Percentiles rank a stretch among this genome's conserved stretches.
Conservation (phyloP, 805 yeast genomes). For the Saccharomyces paradoxus region DNA sequence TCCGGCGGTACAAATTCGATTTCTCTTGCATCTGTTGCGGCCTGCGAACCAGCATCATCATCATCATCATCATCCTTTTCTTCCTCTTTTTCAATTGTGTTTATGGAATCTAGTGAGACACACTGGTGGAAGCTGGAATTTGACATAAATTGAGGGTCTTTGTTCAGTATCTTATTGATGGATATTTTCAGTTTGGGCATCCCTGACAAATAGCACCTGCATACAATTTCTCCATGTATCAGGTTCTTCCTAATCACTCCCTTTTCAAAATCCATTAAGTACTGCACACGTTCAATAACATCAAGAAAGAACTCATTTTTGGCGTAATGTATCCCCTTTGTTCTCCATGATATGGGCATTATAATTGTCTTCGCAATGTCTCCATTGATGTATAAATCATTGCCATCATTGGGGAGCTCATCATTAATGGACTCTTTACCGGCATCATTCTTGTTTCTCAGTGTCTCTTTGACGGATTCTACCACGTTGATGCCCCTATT, state of each 20-base stretch:
- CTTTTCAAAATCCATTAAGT: conserved; percentile 52
- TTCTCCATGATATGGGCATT: conserved; percentile 81
- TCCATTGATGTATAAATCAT: conserved; percentile 47
- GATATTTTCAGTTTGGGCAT: conserved; percentile 82
- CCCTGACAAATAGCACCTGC: conserved; percentile 75
- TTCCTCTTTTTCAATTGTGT: not conserved
- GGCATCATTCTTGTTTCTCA: not conserved
- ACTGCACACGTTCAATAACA: conserved; percentile 65
- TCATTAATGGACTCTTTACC: not conserved
- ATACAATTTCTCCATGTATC: conserved; percentile 62
- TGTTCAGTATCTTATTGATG: conserved; percentile 53
- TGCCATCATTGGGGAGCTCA: conserved; percentile 9
- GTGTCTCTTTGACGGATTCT: conserved; percentile 1
- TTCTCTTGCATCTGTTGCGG: conserved; percentile 17
- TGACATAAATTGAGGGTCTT: conserved; percentile 37
- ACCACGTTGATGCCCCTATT: conserved; percentile 6
- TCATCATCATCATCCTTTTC: conserved; percentile 30
- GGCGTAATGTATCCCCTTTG: conserved; percentile 78
- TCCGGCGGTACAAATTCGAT: conserved; percentile 86
- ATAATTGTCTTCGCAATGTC: conserved; percentile 71
- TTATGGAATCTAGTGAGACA: conserved; percentile 59
- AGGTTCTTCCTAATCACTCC: conserved; percentile 57
- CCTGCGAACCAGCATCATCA: conserved; percentile 29
- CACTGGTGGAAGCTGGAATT: conserved; percentile 85
- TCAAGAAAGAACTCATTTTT: conserved; percentile 88